These are phyloP conservation scores for Cicer bijugum DNA, from an alignment of 306 rosid genomes.

Conservation along the genomic window DNA sequence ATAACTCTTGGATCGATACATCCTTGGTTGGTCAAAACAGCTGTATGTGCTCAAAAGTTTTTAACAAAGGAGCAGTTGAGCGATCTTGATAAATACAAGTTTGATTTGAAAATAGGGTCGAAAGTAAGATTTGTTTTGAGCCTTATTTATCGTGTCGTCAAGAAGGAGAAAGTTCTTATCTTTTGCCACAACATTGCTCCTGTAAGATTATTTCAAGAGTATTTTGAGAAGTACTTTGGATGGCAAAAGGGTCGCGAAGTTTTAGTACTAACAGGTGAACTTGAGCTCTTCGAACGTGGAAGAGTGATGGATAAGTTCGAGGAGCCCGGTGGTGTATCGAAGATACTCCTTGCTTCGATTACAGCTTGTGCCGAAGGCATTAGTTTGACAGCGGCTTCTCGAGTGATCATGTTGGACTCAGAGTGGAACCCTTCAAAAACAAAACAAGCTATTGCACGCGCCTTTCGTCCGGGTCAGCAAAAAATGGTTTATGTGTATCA, in stretches of 20 bases:
- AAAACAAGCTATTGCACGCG: constrained; percentile 92
- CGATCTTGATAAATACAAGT: constrained; percentile 70
- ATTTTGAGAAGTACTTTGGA: constrained; percentile 75
- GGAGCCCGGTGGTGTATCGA: constrained; percentile 71
- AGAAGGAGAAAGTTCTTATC: constrained; percentile 76
- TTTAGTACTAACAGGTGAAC: constrained; percentile 80
- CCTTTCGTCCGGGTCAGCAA: constrained; percentile 92
- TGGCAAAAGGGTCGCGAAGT: constrained; percentile 81
- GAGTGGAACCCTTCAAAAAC: constrained; percentile 99
- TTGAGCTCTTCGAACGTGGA: constrained; percentile 88
- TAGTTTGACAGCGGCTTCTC: constrained; percentile 93
- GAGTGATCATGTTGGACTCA: constrained; percentile 84
- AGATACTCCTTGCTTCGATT: constrained; percentile 90
- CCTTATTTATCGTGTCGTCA: constrained; percentile 71
- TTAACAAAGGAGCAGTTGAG: constrained; percentile 50
- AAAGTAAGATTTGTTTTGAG: constrained; percentile 85
- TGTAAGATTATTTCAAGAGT: constrained; percentile 64
- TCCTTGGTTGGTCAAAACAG: constrained; percentile 86
- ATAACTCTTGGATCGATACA: constrained; percentile 97
- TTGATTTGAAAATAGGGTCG: constrained; percentile 75
- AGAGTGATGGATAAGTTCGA: constrained; percentile 88
- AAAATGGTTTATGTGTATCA: constrained; percentile 88
- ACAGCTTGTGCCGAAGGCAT: constrained; percentile 98
- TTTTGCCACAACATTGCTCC: constrained; percentile 99
- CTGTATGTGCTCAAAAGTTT: constrained; percentile 73